These are phyloP conservation scores for Trichoderma erinaceum DNA, from an alignment of 495 filamentous ascomycete genomes.

Conservation along the genomic window DNA sequence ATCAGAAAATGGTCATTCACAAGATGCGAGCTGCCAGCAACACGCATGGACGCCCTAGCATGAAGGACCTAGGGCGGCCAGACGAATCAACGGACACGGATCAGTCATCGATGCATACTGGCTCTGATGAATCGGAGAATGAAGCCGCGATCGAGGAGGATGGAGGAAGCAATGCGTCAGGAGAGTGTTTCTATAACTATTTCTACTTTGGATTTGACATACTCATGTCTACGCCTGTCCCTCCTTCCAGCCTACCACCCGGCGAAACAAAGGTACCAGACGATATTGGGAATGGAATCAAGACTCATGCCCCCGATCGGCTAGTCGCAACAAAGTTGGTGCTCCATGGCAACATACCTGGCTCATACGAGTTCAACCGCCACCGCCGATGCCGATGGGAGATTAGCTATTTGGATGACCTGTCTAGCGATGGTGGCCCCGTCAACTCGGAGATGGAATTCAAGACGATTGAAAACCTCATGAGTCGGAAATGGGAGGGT, in stretches of 20 bases:
- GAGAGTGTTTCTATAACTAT: conserved; percentile 94
- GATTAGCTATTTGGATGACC: conserved; percentile 50
- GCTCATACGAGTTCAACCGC: conserved; percentile 93
- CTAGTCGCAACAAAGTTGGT: conserved; percentile 84
- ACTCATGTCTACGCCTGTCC: conserved; percentile 72
- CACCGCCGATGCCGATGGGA: conserved; percentile 87
- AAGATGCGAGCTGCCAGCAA: conserved; percentile 47
- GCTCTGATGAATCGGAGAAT: conserved; percentile 58
- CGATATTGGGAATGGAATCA: conserved; percentile 24
- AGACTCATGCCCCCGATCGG: conserved; percentile 42
- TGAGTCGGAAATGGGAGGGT: conserved; percentile 66
- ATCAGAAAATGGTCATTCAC: conserved; percentile 87
- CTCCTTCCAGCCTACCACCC: conserved; percentile 53
- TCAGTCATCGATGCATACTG: conserved; percentile 69
- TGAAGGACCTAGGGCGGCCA: conserved; percentile 43
- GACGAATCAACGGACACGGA: conserved; percentile 72
- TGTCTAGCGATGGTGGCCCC: conserved; percentile 21
- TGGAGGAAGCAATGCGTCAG: conserved; percentile 43
- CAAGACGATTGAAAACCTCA: conserved; percentile 55
- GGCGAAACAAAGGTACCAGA: conserved; percentile 39
- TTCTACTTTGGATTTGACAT: conserved; percentile 93
- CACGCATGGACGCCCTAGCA: conserved; percentile 40
- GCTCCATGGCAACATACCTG: conserved; percentile 88
- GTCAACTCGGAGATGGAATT: conserved; percentile 76
- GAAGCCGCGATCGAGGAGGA: conserved; percentile 56